These are phyloP conservation scores for Paradendryphiella salina DNA, from an alignment of 2,329 filamentous ascomycete species.

Conservation along the genomic window DNA sequence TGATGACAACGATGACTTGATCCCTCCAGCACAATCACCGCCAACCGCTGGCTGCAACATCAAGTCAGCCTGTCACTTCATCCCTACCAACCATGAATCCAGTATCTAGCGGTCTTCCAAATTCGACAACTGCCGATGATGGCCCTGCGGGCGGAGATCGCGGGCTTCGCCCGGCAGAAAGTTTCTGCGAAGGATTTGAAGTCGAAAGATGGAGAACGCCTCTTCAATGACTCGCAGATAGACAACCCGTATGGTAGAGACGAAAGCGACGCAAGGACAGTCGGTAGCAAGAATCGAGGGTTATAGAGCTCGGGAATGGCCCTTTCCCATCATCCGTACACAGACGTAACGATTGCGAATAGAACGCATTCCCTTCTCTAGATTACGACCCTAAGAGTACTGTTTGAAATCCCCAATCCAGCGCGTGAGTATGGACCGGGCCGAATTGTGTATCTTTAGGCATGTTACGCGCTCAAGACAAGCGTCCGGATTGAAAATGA, in stretches of 20 bases:
- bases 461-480: not conserved
- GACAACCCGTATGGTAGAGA: conserved; percentile 11
- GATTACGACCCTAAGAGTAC: not conserved
- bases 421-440: not conserved
- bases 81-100: too few species aligned
- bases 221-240: conserved; percentile 19
- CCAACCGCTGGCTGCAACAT: too few species aligned
- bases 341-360: not conserved
- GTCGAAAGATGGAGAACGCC: conserved; percentile 13
- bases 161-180: conserved; percentile 13
- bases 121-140: too few species aligned
- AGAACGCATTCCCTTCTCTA: not conserved
- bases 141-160: too few species aligned
- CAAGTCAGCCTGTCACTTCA: too few species aligned
- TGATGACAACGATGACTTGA: too few species aligned
- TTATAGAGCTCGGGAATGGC: not conserved
- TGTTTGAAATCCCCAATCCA: too few species aligned
- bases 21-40: too few species aligned
- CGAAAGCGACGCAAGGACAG: conserved; percentile 1
- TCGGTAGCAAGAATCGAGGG: conserved; percentile 12
- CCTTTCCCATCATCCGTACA: not conserved
- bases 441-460: not conserved
- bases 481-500: conserved; percentile 8
- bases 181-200: not conserved
- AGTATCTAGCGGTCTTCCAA: too few species aligned